A percentile compares a stretch with the other conserved stretches of the same genome.
Evolutionary conservation across 768 basidiomycete genomes (phyloP).

Genomic region (Leccinellum luteum): DNA sequence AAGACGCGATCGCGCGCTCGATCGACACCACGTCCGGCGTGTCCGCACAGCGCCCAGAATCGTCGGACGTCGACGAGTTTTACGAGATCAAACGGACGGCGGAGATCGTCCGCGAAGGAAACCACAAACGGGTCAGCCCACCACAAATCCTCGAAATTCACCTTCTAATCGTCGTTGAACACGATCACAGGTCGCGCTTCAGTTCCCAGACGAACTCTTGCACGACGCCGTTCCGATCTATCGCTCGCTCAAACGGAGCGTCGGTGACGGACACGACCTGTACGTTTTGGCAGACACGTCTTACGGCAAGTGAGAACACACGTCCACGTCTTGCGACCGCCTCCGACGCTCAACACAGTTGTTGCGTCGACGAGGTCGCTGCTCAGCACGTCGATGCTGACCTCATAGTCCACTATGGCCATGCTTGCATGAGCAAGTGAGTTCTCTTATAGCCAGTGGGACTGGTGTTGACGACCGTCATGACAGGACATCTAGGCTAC

Average conservation of each 20-base stretch:
- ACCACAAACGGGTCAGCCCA: constrained; percentile 67
- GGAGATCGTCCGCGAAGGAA: constrained; percentile 53
- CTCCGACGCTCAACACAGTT: constrained; percentile 40
- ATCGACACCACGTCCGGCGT: constrained; percentile 46
- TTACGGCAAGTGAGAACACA: constrained; percentile 74
- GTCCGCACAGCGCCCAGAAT: constrained; percentile 29
- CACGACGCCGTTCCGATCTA: constrained; percentile 85
- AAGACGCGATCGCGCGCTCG: constrained; percentile 59
- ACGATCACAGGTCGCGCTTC: constrained; percentile 69
- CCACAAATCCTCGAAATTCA: neutral
- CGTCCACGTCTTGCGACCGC: neutral
- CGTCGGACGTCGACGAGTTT: constrained; percentile 52
- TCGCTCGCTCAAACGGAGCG: constrained; percentile 52
- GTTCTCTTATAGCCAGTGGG: constrained; percentile 26
- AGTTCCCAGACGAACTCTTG: constrained; percentile 94
- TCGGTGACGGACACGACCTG: constrained; percentile 52
- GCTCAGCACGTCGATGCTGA: constrained; percentile 94
- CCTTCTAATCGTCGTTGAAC: neutral
- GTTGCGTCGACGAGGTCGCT: constrained; percentile 95
- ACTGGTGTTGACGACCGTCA: neutral
- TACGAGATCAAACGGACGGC: constrained; percentile 76
- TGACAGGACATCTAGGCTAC: constrained; percentile 76
- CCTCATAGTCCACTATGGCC: constrained; percentile 90
- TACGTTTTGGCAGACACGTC: constrained; percentile 98
- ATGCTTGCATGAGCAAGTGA: constrained; percentile 92